Base-by-base conservation (phyloP, 352 stramenopile species). In the Globisporangium cederbergense region DNA sequence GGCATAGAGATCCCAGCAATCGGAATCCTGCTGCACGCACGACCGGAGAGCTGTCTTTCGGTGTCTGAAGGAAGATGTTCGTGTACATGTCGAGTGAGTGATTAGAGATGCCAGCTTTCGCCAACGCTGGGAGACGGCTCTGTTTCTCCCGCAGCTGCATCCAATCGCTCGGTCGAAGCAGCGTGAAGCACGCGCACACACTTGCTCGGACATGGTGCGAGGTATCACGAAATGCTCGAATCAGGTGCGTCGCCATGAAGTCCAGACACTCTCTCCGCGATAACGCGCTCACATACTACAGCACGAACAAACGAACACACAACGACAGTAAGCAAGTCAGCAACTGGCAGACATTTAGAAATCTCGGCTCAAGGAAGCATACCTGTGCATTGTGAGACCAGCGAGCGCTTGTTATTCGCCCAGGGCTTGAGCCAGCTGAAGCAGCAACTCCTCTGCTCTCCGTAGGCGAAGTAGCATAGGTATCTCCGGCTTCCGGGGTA, bases 131-230 rank as follows among this genome's bases (percentile, higher is more conserved):
- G 32, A 83, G 73, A 0, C 76, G 62, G 36, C 72, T 74, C 56
- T 76, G 74, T 51, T 74, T 79, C 38, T 78, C 72, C 53, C 81
- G 65, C 20, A 96, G 62, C 51, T 77, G 77, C 1, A 62, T 55
- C 87, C 87, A 96, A 45, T 96, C 85, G 52, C 73, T 67, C 38
- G 77, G 62, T 4, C 80, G 79, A n/a, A 96, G 66, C 20, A 96
- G 68, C 2, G 87, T 96, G 53, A 93, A 96, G 65, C 87, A 96
- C 4, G 83, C 82, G n/a, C 87, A 96, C 2, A 96, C 85, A 52
- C 87, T 93, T 3, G 87, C 86, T 16, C 87, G 87, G 0, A 96
- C 87, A 66, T 96, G 87, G 51, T 96, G 86, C 8, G 87, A 96
- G 0, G 85, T 88, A 54, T 96, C 87, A 28, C 89, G 81, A 61